Evolutionary conservation across 371 early-diverging fungal genomes (phyloP), one percentile per base, ranked within the genome.

Genomic region (Massospora cicadina): DNA sequence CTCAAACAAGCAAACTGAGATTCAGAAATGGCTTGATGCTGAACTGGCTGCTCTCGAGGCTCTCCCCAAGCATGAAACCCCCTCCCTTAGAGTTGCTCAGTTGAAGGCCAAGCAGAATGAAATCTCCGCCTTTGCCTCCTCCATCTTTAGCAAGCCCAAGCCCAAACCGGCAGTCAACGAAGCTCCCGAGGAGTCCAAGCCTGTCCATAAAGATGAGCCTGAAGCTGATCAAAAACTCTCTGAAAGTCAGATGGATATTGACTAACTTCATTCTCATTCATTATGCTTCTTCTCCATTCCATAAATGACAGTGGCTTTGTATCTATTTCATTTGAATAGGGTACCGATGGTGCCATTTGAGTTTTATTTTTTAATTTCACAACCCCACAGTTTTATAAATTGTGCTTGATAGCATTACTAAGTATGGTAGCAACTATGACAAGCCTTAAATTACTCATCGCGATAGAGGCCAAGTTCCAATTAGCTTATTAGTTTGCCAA

Each of bases 91-190:
- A 54, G 69, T 79, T 59, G 79, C 77, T 58, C 84, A 88, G 62
- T 88, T 96, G 70, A 71, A 75, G 74, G 79, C 79, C 73, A 86
- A 91, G 77, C 81, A 82, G 66, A 87, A 91, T 60, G 17, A 24
- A 23, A 60, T 66, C 10, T 33, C 32, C 0, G 2, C 30, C 32
- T 63, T 68, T 30, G 67, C 59, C 28, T 83, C 76, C 66, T 89
- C 91, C 23, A 87, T 94, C 72, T 75, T 94, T 74, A 84, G 78
- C 78, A 87, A 87, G 74, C 92, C 94, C 70, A 93, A 93, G 84
- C 94, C 94, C 53, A 72, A 71, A 71, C 75, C 77, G 33, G 71
- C 71, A 31, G 69, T 76, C 28, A 69, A 75, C 65, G 80, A 81
- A 75, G 71, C 69, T 66, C 77, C 79, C 65, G 71, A 70, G 58